phyloP scores from a whole-genome alignment of 345 rosid species.

The Eucalyptus pauciflora region DNA sequence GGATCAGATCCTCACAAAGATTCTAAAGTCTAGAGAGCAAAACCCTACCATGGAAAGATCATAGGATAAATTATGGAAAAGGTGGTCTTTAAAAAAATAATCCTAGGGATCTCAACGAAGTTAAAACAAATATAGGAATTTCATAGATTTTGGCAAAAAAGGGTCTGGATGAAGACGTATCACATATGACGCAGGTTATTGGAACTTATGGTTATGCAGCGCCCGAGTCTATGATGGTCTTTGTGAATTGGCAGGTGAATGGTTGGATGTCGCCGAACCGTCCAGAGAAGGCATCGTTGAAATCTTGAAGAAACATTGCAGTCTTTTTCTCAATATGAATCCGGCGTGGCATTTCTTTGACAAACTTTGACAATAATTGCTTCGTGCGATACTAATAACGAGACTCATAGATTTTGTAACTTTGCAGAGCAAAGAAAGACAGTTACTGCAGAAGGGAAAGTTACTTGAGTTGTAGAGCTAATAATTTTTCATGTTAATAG shows the following conservation, averaged over 20 bases:
- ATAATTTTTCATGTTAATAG: not conserved
- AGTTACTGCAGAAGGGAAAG: not conserved
- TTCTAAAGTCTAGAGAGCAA: not conserved
- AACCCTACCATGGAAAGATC: not conserved
- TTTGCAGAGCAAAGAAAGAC: not conserved
- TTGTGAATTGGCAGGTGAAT: not conserved
- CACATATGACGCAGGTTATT: not conserved
- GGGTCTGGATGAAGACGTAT: not conserved
- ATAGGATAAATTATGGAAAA: not conserved
- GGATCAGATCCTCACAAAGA: not conserved
- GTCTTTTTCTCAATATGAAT: not conserved
- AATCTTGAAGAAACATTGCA: not conserved
- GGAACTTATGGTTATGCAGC: not conserved
- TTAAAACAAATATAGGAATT: not conserved
- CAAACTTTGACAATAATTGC: not conserved
- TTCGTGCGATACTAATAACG: no score
- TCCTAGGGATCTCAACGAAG: not conserved
- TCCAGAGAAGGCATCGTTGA: not conserved
- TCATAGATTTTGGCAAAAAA: not conserved
- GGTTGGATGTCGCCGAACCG: not conserved
- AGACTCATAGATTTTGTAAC: not conserved
- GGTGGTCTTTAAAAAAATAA: not conserved
- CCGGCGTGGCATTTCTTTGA: not conserved
- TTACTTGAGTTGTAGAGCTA: not conserved
- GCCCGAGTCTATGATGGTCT: not conserved